Conservation (phyloP, 495 filamentous ascomycete genomes). For the Durotheca rogersii region DNA sequence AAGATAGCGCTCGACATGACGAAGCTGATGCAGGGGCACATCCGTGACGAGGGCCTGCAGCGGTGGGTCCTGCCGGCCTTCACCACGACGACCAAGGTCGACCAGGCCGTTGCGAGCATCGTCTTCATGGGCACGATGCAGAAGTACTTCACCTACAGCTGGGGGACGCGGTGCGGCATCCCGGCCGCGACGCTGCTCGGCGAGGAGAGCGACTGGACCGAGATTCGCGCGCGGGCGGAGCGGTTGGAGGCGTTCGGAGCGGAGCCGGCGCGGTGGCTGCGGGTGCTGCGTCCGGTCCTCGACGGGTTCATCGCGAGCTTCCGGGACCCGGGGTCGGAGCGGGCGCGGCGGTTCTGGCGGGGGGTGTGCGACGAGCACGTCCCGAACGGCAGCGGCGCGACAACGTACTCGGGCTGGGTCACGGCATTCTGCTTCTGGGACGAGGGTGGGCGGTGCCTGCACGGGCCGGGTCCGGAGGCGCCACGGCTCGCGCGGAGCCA, state of each 20-base stretch:
- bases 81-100: slow-evolving; percentile 44
- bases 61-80: slow-evolving; percentile 50
- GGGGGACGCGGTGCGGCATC: slow-evolving; percentile 42
- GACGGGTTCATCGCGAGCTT: slow-evolving; percentile 40
- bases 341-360: slow-evolving; percentile 38
- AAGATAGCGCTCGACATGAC: slow-evolving; percentile 42
- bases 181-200: slow-evolving; percentile 47
- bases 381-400: slow-evolving; percentile 39
- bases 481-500: slow-evolving; percentile 31
- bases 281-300: slow-evolving; percentile 35
- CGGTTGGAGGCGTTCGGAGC: slow-evolving; percentile 37
- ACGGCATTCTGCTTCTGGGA: slow-evolving; percentile 48
- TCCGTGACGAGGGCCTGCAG: slow-evolving; percentile 38
- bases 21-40: slow-evolving; percentile 38
- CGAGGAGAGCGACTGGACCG: slow-evolving; percentile 40
- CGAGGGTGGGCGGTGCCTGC: slow-evolving; percentile 39
- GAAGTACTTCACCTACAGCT: slow-evolving; percentile 47
- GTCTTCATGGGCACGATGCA: slow-evolving; percentile 51
- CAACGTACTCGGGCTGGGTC: slow-evolving; percentile 46
- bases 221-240: slow-evolving; percentile 36
- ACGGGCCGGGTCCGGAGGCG: slow-evolving; percentile 22
- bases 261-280: slow-evolving; percentile 36
- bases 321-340: slow-evolving; percentile 30
- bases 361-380: slow-evolving; percentile 35
- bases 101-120: slow-evolving; percentile 45